Evolutionary conservation across 164 flowering plant species (phyloP), one percentile per base, ranked within the genome.

Genomic region (Kalanchoe fedtschenkoi): DNA sequence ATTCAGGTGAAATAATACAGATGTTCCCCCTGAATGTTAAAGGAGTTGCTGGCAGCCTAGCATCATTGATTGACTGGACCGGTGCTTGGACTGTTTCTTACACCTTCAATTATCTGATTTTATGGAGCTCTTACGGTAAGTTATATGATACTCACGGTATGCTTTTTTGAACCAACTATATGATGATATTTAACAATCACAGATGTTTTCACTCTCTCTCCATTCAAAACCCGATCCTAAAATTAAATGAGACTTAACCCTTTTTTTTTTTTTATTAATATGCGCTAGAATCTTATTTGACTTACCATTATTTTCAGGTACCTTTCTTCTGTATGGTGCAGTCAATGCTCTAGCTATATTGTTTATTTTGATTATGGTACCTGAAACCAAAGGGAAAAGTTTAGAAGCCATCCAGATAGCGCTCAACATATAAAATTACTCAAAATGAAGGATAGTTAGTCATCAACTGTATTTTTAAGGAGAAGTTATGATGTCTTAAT

Each of bases 361-460:
- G 17, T 91, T 88, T 58, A 74, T 88, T 43, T 65, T 73, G 38
- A 70, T 59, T 66, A 46, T 85, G 30, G 86, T 91, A 14, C 97
- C 96, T 13, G 96, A 89, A 76, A 91, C 96, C 3, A 91, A 87
- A 64, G 95, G 97, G 24, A 75, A 79, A 66, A 85, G 87, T 34
- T 76, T 87, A 57, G 96, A 91, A 69, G 84, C 87, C 61, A 83
- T 91, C 35, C 96, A 90, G 70, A 76, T 81, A n/a, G 71, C 85
- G 64, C 75, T 87, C 42, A 84, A 67, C 62, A 26, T 8, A 59
- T 58, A 42, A 22, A 46, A 51, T n/a, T n/a, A n/a, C n/a, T n/a
- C n/a, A n/a, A n/a, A n/a, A n/a, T n/a, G n/a, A n/a, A n/a, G n/a
- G n/a, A n/a, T n/a, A n/a, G n/a, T n/a, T n/a, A n/a, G n/a, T n/a